Evolutionary conservation across 2,329 filamentous ascomycete species (phyloP).

Genomic region (Apiospora malaysiana): DNA sequence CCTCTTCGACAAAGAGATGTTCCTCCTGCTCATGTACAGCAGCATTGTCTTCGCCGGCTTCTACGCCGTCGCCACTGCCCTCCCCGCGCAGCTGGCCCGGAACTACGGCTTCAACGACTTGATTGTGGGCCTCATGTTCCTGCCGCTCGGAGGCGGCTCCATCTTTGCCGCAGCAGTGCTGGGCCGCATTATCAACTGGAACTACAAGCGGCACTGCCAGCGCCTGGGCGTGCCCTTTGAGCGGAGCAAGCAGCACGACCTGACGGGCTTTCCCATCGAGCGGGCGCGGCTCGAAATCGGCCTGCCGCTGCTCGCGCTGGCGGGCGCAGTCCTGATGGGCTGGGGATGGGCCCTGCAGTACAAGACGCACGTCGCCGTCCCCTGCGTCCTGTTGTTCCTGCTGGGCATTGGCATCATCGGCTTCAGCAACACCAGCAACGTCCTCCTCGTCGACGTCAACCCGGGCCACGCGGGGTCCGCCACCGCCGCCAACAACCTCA

Average conservation of each 20-base stretch:
- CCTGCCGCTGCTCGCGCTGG: constrained; percentile 50
- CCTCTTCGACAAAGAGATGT: constrained; percentile 44
- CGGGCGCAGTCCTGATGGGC: constrained; percentile 43
- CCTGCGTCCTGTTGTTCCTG: constrained; percentile 44
- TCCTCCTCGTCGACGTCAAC: constrained; percentile 53
- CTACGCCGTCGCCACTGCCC: constrained; percentile 41
- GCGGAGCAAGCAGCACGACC: constrained; percentile 48
- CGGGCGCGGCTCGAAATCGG: constrained; percentile 43
- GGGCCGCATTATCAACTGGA: constrained; percentile 63
- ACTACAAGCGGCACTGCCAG: constrained; percentile 61
- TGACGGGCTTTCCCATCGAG: constrained; percentile 41
- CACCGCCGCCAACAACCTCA: constrained; percentile 52
- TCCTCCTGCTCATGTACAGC: constrained; percentile 41
- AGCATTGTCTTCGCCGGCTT: constrained; percentile 43
- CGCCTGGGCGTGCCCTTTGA: constrained; percentile 55
- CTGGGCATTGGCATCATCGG: constrained; percentile 44
- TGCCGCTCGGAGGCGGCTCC: constrained; percentile 45
- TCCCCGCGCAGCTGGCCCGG: constrained; percentile 37
- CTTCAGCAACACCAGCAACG: constrained; percentile 48
- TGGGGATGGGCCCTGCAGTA: constrained; percentile 46
- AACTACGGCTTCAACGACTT: constrained; percentile 62
- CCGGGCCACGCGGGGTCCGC: constrained; percentile 47
- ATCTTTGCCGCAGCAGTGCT: constrained; percentile 41
- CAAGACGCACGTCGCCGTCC: constrained; percentile 40
- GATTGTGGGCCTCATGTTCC: constrained; percentile 47